These are phyloP conservation scores for Stagonosporopsis tanaceti DNA, from an alignment of 2,329 filamentous ascomycete species.

Conservation along the genomic window DNA sequence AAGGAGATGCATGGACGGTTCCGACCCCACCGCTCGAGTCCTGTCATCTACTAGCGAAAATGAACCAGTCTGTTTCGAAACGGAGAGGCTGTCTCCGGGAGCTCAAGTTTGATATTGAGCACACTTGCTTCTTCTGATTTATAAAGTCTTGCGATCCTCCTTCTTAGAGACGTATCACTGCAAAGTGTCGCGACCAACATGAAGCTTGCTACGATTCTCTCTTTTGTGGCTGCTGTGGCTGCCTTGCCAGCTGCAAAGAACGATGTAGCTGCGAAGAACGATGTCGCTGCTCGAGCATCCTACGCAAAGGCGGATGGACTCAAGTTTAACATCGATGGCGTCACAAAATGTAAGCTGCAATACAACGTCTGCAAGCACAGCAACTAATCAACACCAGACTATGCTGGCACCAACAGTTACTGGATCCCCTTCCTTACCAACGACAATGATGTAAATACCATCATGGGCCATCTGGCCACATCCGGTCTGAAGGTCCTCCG, in stretches of 20 bases:
- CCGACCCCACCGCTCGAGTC: constrained; percentile 6
- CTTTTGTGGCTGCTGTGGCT: constrained; percentile 28
- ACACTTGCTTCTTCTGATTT: not conserved
- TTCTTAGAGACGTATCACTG: not conserved
- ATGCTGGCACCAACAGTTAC: constrained; percentile 63
- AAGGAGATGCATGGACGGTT: not conserved
- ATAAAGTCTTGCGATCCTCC: constrained; percentile 2
- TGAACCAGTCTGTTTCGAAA: constrained; percentile 11
- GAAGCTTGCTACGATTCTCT: constrained; percentile 32
- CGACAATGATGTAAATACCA: constrained; percentile 63
- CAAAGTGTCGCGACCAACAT: constrained; percentile 19
- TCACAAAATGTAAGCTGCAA: constrained; percentile 37
- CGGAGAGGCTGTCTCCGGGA: constrained; percentile 3
- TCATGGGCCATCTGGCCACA: constrained; percentile 54
- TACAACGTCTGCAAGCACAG: not conserved
- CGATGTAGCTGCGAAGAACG: constrained; percentile 18
- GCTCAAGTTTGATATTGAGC: not conserved
- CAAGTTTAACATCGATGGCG: constrained; percentile 48
- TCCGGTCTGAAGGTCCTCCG: constrained; percentile 66
- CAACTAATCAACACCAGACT: constrained; percentile 21
- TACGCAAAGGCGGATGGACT: constrained; percentile 40
- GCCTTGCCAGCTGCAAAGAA: constrained; percentile 29
- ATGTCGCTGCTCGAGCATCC: constrained; percentile 29
- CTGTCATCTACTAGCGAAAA: constrained; percentile 3
- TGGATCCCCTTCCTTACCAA: constrained; percentile 63